A percentile compares a stretch with the other conserved stretches of the same genome.
These are phyloP conservation scores for Heteromeles arbutifolia DNA, from an alignment of 306 rosid genomes.

Conservation along the genomic window DNA sequence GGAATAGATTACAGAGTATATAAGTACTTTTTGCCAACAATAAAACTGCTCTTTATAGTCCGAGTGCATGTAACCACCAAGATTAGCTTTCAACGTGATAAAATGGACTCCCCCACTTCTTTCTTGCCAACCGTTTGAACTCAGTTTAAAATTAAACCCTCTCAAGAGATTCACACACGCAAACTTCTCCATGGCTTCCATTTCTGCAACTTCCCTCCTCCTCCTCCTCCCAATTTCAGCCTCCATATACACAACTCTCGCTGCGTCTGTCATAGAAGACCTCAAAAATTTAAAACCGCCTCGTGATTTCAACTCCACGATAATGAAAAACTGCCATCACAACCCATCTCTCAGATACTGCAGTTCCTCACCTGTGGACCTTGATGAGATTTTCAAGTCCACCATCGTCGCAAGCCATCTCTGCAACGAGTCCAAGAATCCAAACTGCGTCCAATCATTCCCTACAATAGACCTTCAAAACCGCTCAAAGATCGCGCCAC, in stretches of 20 bases:
- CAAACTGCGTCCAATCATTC: conserved; percentile 54
- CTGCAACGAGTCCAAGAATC: conserved; percentile 64
- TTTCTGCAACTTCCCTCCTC: conserved; percentile 22
- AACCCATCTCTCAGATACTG: conserved; percentile 69
- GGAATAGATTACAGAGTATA: neutral
- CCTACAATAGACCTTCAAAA: conserved; percentile 56
- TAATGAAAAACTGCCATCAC: conserved; percentile 42
- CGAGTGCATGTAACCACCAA: neutral
- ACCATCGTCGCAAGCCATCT: conserved; percentile 72
- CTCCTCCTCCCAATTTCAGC: conserved; percentile 16
- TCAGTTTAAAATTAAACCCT: neutral
- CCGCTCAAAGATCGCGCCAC: conserved; percentile 42
- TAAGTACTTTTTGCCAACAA: neutral
- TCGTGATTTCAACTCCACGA: conserved; percentile 54
- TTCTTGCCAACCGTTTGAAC: conserved; percentile 19
- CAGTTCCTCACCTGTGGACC: conserved; percentile 37
- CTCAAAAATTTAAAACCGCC: conserved; percentile 53
- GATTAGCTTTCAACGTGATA: neutral
- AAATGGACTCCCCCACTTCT: neutral
- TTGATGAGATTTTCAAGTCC: conserved; percentile 55
- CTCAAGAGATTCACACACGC: neutral
- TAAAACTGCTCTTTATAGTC: neutral
- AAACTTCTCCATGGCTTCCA: conserved; percentile 39
- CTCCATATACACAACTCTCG: conserved; percentile 8
- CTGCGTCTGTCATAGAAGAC: conserved; percentile 58